These are phyloP conservation scores for Cladosporium sp. DNA, from an alignment of 2,329 filamentous ascomycete species.

Conservation along the genomic window DNA sequence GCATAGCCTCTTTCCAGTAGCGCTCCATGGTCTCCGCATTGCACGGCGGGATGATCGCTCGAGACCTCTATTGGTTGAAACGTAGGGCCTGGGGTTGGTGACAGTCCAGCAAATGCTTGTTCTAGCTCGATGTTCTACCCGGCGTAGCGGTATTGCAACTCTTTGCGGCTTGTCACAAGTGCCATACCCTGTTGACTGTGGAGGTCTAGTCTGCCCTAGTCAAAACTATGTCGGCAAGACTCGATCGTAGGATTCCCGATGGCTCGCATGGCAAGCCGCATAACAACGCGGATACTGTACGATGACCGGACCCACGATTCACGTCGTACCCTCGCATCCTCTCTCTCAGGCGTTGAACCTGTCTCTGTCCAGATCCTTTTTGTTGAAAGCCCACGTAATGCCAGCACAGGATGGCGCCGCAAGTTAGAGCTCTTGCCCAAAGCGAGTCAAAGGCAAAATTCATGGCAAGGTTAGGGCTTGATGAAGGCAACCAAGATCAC, in stretches of 20 bases:
- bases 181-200: not conserved
- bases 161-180: not conserved
- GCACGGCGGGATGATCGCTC: not conserved
- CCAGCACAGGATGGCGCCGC: conserved; percentile 25
- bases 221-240: not conserved
- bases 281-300: not conserved
- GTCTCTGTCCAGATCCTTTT: too few relatives aligned
- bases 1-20: not conserved
- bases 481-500: conserved; percentile 34
- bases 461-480: conserved; percentile 39
- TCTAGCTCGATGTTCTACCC: not conserved
- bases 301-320: too few relatives aligned
- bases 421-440: conserved; percentile 34
- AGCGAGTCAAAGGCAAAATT: conserved; percentile 44
- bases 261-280: not conserved
- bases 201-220: not conserved
- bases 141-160: not conserved
- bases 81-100: not conserved
- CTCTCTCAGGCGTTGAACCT: not conserved
- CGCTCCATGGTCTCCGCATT: not conserved
- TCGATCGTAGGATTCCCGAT: not conserved
- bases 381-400: conserved; percentile 7
- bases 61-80: not conserved
- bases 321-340: not conserved
- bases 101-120: not conserved